Conservation (phyloP, 106 monocot genomes). For the Narthecium ossifragum region DNA sequence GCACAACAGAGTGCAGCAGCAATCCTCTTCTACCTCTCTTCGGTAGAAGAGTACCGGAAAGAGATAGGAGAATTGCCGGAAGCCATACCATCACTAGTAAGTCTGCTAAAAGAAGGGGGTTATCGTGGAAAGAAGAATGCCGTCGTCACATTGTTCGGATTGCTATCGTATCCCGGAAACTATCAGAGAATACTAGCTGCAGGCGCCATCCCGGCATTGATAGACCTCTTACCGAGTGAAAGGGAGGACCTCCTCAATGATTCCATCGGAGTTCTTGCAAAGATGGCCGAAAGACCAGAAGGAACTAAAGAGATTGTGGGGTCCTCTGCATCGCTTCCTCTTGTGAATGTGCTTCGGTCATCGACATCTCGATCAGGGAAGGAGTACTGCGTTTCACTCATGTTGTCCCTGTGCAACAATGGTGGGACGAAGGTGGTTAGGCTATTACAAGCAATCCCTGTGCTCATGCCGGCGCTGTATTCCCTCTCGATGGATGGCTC, state of each 20-base stretch:
- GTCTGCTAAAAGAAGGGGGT: constrained; percentile 37
- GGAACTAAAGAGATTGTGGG: constrained; percentile 37
- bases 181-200: constrained; percentile 34
- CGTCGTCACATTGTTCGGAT: constrained; percentile 34
- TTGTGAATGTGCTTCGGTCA: constrained; percentile 35
- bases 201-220: constrained; percentile 25
- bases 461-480: constrained; percentile 54
- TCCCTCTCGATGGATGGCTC: constrained; percentile 37
- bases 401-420: constrained; percentile 46
- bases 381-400: constrained; percentile 46
- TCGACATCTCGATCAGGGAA: constrained; percentile 33
- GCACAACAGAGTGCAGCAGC: constrained; percentile 65
- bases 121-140: constrained; percentile 68
- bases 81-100: constrained; percentile 53
- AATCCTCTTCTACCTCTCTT: constrained; percentile 66
- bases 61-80: constrained; percentile 47
- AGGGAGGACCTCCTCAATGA: constrained; percentile 50
- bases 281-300: constrained; percentile 41
- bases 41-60: constrained; percentile 38
- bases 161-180: constrained; percentile 41
- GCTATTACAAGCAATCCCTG: constrained; percentile 32
- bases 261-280: constrained; percentile 42
- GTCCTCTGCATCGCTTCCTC: constrained; percentile 8
- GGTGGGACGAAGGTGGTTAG: constrained; percentile 32
- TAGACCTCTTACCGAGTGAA: constrained; percentile 30